These are phyloP conservation scores for Exophiala bonariae DNA, from an alignment of 2,329 filamentous ascomycete species.

Conservation along the genomic window DNA sequence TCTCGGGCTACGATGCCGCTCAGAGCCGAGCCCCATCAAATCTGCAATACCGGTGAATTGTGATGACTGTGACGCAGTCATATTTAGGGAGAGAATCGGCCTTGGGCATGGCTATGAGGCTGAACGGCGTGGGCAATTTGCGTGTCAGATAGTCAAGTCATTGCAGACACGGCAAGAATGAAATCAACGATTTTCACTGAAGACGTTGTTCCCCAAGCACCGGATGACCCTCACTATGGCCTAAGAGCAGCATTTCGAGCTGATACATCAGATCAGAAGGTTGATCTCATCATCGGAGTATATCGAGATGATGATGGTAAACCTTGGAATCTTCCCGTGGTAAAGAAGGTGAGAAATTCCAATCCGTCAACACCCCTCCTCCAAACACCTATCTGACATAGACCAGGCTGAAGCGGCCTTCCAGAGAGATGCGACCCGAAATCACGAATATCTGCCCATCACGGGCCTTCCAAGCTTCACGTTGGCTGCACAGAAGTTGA, in stretches of 20 bases:
- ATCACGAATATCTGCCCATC: constrained; percentile 98
- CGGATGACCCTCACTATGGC: constrained; percentile 93
- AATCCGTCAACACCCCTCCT: not conserved
- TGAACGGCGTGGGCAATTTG: too few species aligned
- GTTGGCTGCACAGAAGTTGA: constrained; percentile 83
- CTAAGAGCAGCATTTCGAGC: constrained; percentile 84
- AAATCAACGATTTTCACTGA: constrained; percentile 78
- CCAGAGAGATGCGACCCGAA: constrained; percentile 81
- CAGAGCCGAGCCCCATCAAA: too few species aligned
- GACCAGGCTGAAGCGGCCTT: constrained; percentile 92
- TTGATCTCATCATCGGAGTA: constrained; percentile 92
- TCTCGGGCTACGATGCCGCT: too few species aligned
- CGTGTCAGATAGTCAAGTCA: too few species aligned
- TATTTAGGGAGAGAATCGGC: too few species aligned
- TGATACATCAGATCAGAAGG: constrained; percentile 76
- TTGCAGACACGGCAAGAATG: too few species aligned
- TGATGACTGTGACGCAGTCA: too few species aligned
- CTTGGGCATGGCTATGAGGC: too few species aligned
- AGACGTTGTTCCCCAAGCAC: constrained; percentile 79
- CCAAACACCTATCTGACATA: too few species aligned
- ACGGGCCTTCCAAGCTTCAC: constrained; percentile 85
- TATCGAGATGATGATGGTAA: constrained; percentile 95
- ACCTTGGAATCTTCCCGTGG: constrained; percentile 94
- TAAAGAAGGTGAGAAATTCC: constrained; percentile 72
- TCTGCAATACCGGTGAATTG: too few species aligned